phyloP scores from a whole-genome alignment of 2,329 filamentous ascomycete genomes.

The Nemania sp. region DNA sequence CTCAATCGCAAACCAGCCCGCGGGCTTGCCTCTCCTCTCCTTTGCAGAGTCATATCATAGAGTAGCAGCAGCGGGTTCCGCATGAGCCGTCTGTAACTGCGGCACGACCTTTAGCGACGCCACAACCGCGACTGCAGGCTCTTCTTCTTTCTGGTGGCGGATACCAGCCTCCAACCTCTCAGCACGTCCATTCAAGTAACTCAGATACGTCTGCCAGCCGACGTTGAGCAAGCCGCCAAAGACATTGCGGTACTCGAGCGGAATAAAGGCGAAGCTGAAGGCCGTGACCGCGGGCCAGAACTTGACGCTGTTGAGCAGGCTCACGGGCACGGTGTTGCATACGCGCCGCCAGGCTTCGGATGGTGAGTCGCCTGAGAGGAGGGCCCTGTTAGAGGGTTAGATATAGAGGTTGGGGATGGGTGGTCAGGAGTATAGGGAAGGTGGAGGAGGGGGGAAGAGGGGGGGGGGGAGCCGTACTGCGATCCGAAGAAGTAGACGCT shows the following conservation, averaged over 20 bases:
- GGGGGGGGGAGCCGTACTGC: constrained; percentile 47
- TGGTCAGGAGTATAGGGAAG: neutral
- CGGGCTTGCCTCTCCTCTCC: too few relatives aligned
- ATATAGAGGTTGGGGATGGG: neutral
- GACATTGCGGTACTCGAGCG: constrained; percentile 76
- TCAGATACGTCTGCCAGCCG: constrained; percentile 91
- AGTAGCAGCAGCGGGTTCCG: too few relatives aligned
- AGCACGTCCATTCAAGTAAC: constrained; percentile 74
- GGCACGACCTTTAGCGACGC: neutral
- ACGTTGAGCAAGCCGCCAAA: constrained; percentile 81
- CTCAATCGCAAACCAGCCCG: too few relatives aligned
- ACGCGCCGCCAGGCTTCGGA: constrained; percentile 71
- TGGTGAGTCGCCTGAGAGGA: constrained; percentile 69
- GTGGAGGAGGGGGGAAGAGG: too few relatives aligned
- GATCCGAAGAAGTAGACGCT: constrained; percentile 82
- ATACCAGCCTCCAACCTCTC: constrained; percentile 59
- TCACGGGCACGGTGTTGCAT: constrained; percentile 73
- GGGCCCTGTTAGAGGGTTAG: constrained; percentile 44
- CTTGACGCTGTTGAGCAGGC: constrained; percentile 78
- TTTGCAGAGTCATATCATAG: too few relatives aligned
- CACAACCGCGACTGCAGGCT: too few relatives aligned
- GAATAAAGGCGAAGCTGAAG: constrained; percentile 83
- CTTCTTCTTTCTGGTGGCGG: neutral
- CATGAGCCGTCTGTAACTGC: neutral
- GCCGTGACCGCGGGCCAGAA: constrained; percentile 88